Evolutionary conservation across 2,329 filamentous ascomycete genomes (phyloP).

Genomic region (Penicillium sp.): DNA sequence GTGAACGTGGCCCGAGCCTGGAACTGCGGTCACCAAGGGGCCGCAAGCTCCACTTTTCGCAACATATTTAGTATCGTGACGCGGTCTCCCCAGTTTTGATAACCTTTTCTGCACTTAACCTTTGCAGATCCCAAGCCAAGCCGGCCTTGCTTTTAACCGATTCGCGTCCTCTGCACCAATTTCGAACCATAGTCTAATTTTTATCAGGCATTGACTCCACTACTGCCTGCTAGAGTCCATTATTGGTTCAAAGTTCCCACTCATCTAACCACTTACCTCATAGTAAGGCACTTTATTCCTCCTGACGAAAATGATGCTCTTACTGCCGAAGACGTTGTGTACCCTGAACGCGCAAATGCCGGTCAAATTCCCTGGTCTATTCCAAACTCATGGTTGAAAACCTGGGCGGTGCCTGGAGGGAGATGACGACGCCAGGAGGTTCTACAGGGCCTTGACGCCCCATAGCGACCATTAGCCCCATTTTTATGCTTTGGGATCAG

Average conservation of each 20-base stretch:
- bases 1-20: neutral
- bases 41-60: neutral
- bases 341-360: neutral
- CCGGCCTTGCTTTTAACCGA: constrained; percentile 14
- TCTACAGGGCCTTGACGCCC: neutral
- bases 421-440: constrained; percentile 12
- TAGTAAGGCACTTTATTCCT: constrained; percentile 1
- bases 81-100: constrained; percentile 7
- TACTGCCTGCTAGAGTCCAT: neutral
- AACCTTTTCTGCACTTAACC: neutral
- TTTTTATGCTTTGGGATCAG: constrained; percentile 5
- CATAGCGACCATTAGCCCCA: neutral
- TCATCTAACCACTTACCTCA: neutral
- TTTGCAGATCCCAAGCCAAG: constrained; percentile 10
- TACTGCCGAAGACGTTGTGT: neutral
- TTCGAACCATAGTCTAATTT: constrained; percentile 1
- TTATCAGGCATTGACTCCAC: neutral
- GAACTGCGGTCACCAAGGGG: neutral
- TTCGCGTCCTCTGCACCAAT: neutral
- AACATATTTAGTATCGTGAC: constrained; percentile 5
- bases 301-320: neutral
- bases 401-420: neutral
- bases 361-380: neutral
- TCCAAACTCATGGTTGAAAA: neutral
- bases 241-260: neutral